Base-by-base conservation (phyloP, 2,329 filamentous ascomycete species). In the Neofusicoccum parvum region DNA sequence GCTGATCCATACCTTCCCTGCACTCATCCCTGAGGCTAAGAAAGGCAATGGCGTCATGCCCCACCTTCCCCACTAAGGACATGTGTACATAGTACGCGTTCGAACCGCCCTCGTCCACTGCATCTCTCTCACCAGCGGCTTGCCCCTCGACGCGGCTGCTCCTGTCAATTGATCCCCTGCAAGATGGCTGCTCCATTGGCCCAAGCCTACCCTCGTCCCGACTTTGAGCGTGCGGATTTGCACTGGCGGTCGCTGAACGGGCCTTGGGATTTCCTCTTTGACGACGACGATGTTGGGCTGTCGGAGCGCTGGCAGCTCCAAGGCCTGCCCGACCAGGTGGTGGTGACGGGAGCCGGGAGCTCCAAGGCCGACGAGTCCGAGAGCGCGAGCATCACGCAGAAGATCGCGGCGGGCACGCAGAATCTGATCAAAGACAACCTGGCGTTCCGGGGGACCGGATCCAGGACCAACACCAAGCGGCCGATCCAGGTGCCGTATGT, bases 401-500 rank as follows among this genome's bases (percentile, higher is more conserved):
- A 79, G 70, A 83, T 86, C 54, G 81, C 82, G 3, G 80, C 81
- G 10, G 82, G 82, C 59, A 83, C 83, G 1, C 78, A 83, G 66
- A 73, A 74, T 46, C 76, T 85, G 34, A 77, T 83, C 51, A 76
- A 82, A 62, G 79, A 81, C 65, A 85, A 84, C 37, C 72, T 80
- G 2, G 70, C 68, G 62, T 76, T 81, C 15, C 48, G 71, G 1
- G 71, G 70, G 12, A 70, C 69, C 1, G 69, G 68, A 2, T 67
- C 72, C 12, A 68, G 70, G 0, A 76, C 76, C 12, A 73, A 84
- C 66, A 70, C 74, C 12, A 86, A 84, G 71, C 80, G 80, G 32
- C 79, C 81, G 10, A 90, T 90, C 67, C 79, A 82, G 41, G 87
- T 90, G 0, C 88, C 88, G 0, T 91, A 85, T 68, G 87, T 86